Base-by-base conservation (phyloP, 169 alveolate genomes). In the Plasmodium ovale region DNA sequence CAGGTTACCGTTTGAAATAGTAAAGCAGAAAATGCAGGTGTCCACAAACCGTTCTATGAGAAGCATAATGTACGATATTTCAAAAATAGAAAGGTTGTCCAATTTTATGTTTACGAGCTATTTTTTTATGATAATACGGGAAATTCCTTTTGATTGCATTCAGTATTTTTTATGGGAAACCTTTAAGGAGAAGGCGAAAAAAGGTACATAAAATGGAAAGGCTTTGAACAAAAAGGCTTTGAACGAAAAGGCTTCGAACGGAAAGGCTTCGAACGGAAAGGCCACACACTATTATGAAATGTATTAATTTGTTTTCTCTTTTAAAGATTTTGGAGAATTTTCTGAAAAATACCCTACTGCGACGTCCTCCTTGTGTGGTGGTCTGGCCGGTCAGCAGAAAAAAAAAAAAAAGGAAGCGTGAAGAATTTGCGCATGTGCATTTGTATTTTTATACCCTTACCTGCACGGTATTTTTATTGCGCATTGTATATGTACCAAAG, bases 1-100 rank as follows among this genome's bases (percentile, higher is more conserved):
- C 72, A 94, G 99, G 77, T 92, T 93, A 73, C 99, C 99, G 16
- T 96, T 96, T 84, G 99, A 97, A 91, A 97, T 96, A 42, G 93
- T 97, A 27, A 97, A 97, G 91, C 97, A 97, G 92, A 96, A 94
- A 87, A 92, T 95, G 92, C 97, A 97, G 88, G 94, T 95, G 27
- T 97, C 98, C 7, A 56, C 93, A 31, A 92, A 94, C 72, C 64
- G 74, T 3, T 87, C 95, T n/a, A 72, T 94, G 47, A 27, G 85
- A 9, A 94, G 67, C 33, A 95, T 97, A 37, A 87, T 92, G 25
- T 59, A 58, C 21, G 90, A 91, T n/a, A 94, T 97, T 25, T 87
- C 88, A 47, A 92, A 88, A 58, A 65, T 69, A 5, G 94, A 94
- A 84, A 98, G 98, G 5, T 37, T 87, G 51, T 49, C 87, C 35